Evolutionary conservation across 257 asterid genomes (phyloP).

Genomic region (Leonotis leonurus): DNA sequence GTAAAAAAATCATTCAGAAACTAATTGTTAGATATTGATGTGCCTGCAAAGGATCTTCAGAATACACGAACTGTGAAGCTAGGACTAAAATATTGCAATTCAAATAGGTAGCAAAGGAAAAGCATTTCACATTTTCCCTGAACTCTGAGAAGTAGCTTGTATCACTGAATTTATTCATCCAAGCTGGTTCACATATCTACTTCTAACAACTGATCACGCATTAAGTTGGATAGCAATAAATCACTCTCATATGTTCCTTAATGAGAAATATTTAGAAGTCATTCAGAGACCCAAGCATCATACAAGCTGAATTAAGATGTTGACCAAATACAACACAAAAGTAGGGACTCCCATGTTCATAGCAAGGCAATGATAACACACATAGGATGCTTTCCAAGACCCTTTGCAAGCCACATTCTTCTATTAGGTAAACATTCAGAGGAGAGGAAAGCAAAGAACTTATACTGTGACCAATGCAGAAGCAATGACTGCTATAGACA

Average conservation of each 20-base stretch:
- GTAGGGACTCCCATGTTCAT: background rate
- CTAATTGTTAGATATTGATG: background rate
- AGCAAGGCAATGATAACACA: background rate
- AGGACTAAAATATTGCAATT: background rate
- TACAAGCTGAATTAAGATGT: background rate
- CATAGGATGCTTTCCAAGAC: background rate
- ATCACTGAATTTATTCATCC: background rate
- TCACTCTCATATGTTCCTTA: no score
- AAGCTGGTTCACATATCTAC: no score
- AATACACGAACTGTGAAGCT: background rate
- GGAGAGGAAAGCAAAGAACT: background rate
- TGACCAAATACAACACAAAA: background rate
- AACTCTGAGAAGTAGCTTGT: background rate
- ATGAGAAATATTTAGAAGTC: background rate
- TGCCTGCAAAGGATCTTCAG: background rate
- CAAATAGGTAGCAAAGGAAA: background rate
- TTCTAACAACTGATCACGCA: no score
- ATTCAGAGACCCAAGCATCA: background rate
- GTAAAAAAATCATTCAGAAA: slow-evolving; percentile 4
- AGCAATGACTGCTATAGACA: background rate
- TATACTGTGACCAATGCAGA: background rate
- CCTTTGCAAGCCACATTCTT: background rate
- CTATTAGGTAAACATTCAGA: background rate
- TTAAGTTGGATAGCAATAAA: no score
- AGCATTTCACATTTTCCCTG: background rate